Evolutionary conservation across 2,329 filamentous ascomycete genomes (phyloP).

Genomic region (Balansia obtecta): DNA sequence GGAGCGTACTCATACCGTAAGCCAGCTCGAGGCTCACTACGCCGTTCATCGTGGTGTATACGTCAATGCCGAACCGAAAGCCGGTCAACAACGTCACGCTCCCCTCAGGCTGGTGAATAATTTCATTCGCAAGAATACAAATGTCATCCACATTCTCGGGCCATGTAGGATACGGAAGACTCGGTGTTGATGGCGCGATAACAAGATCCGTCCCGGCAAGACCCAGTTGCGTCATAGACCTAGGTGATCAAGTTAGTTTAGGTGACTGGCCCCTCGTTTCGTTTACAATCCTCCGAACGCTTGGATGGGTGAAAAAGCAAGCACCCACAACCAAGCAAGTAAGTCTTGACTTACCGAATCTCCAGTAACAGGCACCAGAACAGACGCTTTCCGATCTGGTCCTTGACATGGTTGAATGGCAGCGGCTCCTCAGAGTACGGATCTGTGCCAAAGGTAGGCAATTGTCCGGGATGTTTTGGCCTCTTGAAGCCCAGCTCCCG

Average conservation of each 20-base stretch:
- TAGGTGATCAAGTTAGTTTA: conserved; percentile 20
- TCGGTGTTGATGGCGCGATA: conserved; percentile 64
- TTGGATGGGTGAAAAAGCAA: not conserved
- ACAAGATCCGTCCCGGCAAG: conserved; percentile 58
- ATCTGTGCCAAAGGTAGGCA: conserved; percentile 28
- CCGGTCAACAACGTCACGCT: conserved; percentile 60
- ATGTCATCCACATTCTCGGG: conserved; percentile 77
- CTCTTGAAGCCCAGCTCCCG: conserved; percentile 55
- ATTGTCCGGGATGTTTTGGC: conserved; percentile 30
- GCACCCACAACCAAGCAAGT: not conserved
- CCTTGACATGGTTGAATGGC: conserved; percentile 55
- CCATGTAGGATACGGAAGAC: conserved; percentile 64
- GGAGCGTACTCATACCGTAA: conserved; percentile 65
- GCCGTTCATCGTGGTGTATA: conserved; percentile 70
- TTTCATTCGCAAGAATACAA: conserved; percentile 59
- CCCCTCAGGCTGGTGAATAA: conserved; percentile 56
- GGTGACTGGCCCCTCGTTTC: not conserved
- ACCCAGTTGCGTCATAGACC: conserved; percentile 68
- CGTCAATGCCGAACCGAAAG: conserved; percentile 67
- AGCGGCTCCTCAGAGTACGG: conserved; percentile 26
- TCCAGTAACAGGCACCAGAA: conserved; percentile 78
- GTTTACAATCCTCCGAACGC: not conserved
- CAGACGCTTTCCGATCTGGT: conserved; percentile 63
- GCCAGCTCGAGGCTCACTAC: conserved; percentile 70
- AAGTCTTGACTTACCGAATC: conserved; percentile 36